Evolutionary conservation across 441 rosid species (phyloP), one percentile per base, ranked within the genome.

Genomic region (California macrophylla): DNA sequence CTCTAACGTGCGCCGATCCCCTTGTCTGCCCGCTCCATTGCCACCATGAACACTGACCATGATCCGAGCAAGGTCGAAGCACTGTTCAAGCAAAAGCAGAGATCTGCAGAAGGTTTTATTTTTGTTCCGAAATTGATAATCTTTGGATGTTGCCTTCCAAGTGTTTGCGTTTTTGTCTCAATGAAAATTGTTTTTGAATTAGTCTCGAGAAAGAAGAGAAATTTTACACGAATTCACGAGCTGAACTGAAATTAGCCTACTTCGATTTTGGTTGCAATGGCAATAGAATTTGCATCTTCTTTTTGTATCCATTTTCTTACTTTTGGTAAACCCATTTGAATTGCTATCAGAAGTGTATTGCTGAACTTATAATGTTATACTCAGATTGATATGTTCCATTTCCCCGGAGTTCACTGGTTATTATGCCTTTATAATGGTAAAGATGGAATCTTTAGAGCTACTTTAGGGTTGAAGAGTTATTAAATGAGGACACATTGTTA

Each of bases 81-180:
- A 64, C 16, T 81, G 24, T 77, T 83, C 66, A 66, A 74, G 66
- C 66, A 66, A 18, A 81, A 83, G 70, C 75, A 72, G 70, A 74
- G 76, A 76, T 74, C 74, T 30, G 75, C 54, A 4, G 81, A 81
- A 58, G 85, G 87, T 79, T 15, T 16, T 56, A 0, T 4, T 13
- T 6, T 64, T 1, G 1, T 0, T 61, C 56, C 30, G 6, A 18
- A 42, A 3, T 40, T 23, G 23, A 18, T 2, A 6, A 18, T 3
- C 23, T 1, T 28, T 61, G 47, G 0, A 9, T 18, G 21, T 72
- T 40, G 78, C 69, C 29, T 6, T 30, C 40, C 10, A 67, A 45
- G 25, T 79, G 74, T 79, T 76, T 66, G 79, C 54, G 29, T 47
- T 18, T 67, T 72, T 36, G 71, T 28, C 73, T 73, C 61, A 73